Conservation (phyloP, 495 filamentous ascomycete species). For the Talaromyces stipitatus region DNA sequence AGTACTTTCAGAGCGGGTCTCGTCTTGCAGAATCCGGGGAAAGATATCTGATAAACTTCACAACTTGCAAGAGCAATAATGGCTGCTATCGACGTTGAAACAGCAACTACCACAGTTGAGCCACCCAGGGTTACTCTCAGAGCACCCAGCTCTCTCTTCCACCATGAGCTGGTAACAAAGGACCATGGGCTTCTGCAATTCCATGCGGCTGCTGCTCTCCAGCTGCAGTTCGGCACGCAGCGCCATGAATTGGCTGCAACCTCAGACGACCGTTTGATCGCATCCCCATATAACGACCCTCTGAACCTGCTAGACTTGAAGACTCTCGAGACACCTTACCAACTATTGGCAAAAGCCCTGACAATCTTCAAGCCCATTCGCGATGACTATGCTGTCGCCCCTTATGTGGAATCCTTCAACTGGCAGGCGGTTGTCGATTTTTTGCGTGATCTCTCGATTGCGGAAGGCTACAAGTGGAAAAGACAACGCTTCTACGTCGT, state of each 20-base stretch:
- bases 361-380: constrained; percentile 52
- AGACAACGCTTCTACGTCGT: constrained; percentile 70
- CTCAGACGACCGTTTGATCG: constrained; percentile 37
- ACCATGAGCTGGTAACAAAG: constrained; percentile 24
- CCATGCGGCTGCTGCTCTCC: constrained; percentile 26
- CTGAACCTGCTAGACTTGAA: constrained; percentile 65
- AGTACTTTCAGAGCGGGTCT: background rate
- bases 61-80: constrained; percentile 4
- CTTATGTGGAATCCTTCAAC: constrained; percentile 71
- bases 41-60: background rate
- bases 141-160: constrained; percentile 13
- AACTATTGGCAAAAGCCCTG: constrained; percentile 64
- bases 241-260: constrained; percentile 4
- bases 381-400: constrained; percentile 66
- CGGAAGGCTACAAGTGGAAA: constrained; percentile 50
- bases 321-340: constrained; percentile 53
- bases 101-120: background rate
- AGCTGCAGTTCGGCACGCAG: constrained; percentile 15
- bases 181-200: constrained; percentile 29
- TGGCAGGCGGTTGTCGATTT: constrained; percentile 55
- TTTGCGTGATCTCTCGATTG: constrained; percentile 33
- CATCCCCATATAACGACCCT: constrained; percentile 64
- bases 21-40: background rate
- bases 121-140: constrained; percentile 2
- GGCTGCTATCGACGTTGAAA: constrained; percentile 11